These are phyloP conservation scores for Talaromyces sp. DNA, from an alignment of 2,329 filamentous ascomycete species.

Conservation along the genomic window DNA sequence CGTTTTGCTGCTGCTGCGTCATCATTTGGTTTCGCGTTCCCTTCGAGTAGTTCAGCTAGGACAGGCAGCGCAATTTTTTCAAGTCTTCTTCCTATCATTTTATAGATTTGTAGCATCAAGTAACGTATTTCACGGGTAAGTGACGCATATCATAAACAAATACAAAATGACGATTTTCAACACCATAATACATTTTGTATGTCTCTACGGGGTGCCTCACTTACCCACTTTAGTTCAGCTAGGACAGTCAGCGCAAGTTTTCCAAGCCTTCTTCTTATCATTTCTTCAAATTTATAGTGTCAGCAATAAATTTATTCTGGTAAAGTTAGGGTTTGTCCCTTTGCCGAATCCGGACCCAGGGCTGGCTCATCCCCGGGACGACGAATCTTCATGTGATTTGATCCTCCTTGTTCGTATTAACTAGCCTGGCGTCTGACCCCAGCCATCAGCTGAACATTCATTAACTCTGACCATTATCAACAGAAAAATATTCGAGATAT, in stretches of 20 bases:
- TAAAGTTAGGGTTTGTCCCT: not conserved
- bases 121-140: too few relatives aligned
- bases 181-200: too few relatives aligned
- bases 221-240: not conserved
- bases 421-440: not conserved
- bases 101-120: not conserved
- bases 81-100: not conserved
- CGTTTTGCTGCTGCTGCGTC: not conserved
- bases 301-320: not conserved
- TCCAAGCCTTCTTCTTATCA: not conserved
- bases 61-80: not conserved
- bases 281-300: not conserved
- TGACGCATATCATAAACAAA: too few relatives aligned
- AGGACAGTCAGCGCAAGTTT: not conserved
- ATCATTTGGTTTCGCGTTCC: not conserved
- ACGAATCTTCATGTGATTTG: not conserved
- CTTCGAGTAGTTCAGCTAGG: not conserved
- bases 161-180: too few relatives aligned
- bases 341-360: not conserved
- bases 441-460: not conserved
- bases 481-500: not conserved
- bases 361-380: not conserved
- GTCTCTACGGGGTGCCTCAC: too few relatives aligned
- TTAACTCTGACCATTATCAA: not conserved
- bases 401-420: not conserved